A percentile compares a stretch with the other conserved stretches of the same genome.
These are phyloP conservation scores for Dianthus caryophyllus DNA, from an alignment of 148 eudicot species.

Conservation along the genomic window DNA sequence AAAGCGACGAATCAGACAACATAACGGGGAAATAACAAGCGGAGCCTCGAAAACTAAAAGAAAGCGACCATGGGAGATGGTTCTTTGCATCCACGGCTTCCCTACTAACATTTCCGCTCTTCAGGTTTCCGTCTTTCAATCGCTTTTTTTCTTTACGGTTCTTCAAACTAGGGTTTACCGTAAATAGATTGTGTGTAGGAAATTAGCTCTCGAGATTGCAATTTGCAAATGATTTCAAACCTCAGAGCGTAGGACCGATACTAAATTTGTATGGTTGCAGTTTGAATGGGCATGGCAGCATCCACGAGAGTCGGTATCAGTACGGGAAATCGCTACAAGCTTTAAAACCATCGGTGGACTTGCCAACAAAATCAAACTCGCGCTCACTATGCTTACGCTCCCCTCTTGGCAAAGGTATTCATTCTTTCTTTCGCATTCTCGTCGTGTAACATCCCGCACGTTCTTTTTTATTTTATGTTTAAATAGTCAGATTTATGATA, in stretches of 20 bases:
- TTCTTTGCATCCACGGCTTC: slow-evolving; percentile 84
- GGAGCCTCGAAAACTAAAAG: slow-evolving; percentile 75
- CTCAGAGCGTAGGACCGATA: too few species aligned
- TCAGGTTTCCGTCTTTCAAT: slow-evolving; percentile 45
- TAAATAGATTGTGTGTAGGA: background rate
- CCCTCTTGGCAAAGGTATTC: slow-evolving; percentile 73
- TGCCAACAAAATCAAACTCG: slow-evolving; percentile 76
- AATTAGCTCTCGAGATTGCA: background rate
- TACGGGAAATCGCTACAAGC: slow-evolving; percentile 57
- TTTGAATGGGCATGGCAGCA: slow-evolving; percentile 99
- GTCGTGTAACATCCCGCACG: background rate
- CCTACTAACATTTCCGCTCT: slow-evolving; percentile 79
- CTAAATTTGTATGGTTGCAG: slow-evolving; percentile 38
- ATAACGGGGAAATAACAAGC: slow-evolving; percentile 74
- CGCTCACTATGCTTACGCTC: slow-evolving; percentile 79
- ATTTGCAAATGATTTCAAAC: background rate
- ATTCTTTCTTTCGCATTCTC: background rate
- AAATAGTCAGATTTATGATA: too few species aligned
- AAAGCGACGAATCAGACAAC: slow-evolving; percentile 73
- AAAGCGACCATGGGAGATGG: slow-evolving; percentile 97
- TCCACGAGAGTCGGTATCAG: slow-evolving; percentile 73
- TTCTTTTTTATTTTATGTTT: too few species aligned
- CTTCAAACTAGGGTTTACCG: background rate
- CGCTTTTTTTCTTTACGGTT: background rate
- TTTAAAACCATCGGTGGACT: slow-evolving; percentile 77